Evolutionary conservation across 257 asterid genomes (phyloP).

Genomic region (Solanum verrucosum): DNA sequence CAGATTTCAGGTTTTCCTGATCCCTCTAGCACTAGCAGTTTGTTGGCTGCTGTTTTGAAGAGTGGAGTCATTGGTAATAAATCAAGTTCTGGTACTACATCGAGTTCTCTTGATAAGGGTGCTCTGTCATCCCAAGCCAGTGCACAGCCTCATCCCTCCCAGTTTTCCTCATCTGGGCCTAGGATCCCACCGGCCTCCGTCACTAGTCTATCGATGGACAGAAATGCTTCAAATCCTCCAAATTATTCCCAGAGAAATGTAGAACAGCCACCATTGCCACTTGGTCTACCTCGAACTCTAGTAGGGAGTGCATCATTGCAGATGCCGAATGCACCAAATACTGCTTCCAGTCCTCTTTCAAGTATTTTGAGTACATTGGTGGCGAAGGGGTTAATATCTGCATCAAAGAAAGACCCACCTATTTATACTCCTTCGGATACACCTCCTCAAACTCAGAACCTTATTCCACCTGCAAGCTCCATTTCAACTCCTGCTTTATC

Average conservation of each 20-base stretch:
- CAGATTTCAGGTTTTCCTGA: constrained; percentile 28
- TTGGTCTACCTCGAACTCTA: constrained; percentile 22
- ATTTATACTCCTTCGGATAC: constrained; percentile 15
- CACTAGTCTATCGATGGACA: constrained; percentile 8
- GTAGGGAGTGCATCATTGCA: constrained; percentile 20
- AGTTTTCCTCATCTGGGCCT: not conserved
- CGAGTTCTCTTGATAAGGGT: constrained; percentile 23
- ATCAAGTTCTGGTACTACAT: constrained; percentile 1
- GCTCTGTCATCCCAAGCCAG: constrained; percentile 14
- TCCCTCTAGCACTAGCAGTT: constrained; percentile 34
- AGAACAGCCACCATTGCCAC: constrained; percentile 21
- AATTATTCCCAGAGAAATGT: constrained; percentile 26
- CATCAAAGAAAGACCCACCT: constrained; percentile 38
- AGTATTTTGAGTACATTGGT: constrained; percentile 77
- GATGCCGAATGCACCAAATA: constrained; percentile 20
- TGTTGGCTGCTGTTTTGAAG: constrained; percentile 46
- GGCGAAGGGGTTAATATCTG: constrained; percentile 73
- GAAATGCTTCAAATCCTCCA: constrained; percentile 8
- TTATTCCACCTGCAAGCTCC: constrained; percentile 20
- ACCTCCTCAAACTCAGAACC: constrained; percentile 28
- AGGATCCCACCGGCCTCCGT: not conserved
- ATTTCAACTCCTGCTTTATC: constrained; percentile 28
- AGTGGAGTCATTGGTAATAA: constrained; percentile 35
- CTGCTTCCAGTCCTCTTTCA: constrained; percentile 60
- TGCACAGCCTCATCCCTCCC: constrained; percentile 13